These are phyloP conservation scores for Aspergillus candidus DNA, from an alignment of 2,329 filamentous ascomycete species.

Conservation along the genomic window DNA sequence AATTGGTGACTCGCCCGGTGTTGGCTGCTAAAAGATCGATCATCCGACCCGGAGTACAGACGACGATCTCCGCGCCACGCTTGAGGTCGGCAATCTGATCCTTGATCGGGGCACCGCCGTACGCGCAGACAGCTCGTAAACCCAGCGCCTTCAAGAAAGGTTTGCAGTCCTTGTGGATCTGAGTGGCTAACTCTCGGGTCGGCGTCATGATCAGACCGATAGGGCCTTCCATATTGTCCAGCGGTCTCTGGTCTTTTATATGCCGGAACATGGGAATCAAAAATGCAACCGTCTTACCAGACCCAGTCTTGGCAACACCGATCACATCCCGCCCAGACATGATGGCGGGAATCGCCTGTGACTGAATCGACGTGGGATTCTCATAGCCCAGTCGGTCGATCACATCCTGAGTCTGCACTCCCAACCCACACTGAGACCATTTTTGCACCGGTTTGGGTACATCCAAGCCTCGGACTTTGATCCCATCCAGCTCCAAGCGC, in stretches of 20 bases:
- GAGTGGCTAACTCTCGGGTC: constrained; percentile 85
- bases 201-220: constrained; percentile 87
- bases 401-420: constrained; percentile 78
- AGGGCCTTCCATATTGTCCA: constrained; percentile 80
- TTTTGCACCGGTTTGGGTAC: constrained; percentile 91
- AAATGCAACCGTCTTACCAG: constrained; percentile 95
- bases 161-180: constrained; percentile 92
- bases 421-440: constrained; percentile 92
- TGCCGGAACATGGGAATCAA: constrained; percentile 95
- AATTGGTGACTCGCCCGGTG: constrained; percentile 85
- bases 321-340: constrained; percentile 96
- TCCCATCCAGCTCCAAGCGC: constrained; percentile 83
- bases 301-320: constrained; percentile 94
- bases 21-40: constrained; percentile 94
- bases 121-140: constrained; percentile 82
- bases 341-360: constrained; percentile 87
- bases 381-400: constrained; percentile 77
- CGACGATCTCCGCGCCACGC: constrained; percentile 87
- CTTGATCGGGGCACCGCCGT: constrained; percentile 91
- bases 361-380: constrained; percentile 86
- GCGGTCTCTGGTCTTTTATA: constrained; percentile 82
- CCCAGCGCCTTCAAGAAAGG: constrained; percentile 84
- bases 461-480: constrained; percentile 84
- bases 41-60: constrained; percentile 90
- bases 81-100: constrained; percentile 97